phyloP scores from a whole-genome alignment of 2,329 filamentous ascomycete genomes.

The Orbilia quercus region DNA sequence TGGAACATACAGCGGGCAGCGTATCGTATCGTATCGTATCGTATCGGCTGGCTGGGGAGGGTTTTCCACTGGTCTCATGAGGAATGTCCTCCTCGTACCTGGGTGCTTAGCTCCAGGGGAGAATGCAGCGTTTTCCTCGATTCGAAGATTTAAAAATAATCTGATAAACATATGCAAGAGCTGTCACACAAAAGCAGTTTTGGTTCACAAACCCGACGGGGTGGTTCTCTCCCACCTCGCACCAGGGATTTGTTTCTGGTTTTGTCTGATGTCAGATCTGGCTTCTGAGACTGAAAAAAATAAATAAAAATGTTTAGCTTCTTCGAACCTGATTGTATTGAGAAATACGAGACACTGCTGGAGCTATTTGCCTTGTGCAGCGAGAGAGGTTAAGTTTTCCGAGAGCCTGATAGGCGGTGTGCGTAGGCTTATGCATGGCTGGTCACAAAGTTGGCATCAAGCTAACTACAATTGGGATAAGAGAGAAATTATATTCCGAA shows the following conservation, averaged over 20 bases:
- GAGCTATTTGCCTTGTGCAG: too few species aligned
- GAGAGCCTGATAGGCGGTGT: constrained; percentile 53
- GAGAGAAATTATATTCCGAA: constrained; percentile 52
- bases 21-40: not conserved
- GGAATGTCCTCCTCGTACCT: too few species aligned
- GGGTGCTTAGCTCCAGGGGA: constrained; percentile 15
- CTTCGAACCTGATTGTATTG: too few species aligned
- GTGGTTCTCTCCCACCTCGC: constrained; percentile 24
- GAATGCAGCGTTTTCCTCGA: constrained; percentile 14
- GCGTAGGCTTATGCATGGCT: constrained; percentile 36
- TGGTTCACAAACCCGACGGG: constrained; percentile 49
- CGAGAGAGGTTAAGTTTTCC: constrained; percentile 15
- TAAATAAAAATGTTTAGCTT: constrained; percentile 37
- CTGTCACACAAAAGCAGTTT: constrained; percentile 36
- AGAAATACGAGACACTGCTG: constrained; percentile 11
- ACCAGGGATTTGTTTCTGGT: constrained; percentile 20
- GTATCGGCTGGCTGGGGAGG: constrained; percentile 12
- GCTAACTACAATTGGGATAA: constrained; percentile 20
- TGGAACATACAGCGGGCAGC: too few species aligned
- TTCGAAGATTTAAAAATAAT: constrained; percentile 50
- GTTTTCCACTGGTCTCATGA: constrained; percentile 23
- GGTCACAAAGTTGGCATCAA: constrained; percentile 41
- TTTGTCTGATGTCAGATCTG: constrained; percentile 34
- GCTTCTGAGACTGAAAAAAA: not conserved
- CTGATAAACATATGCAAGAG: constrained; percentile 52